Percentiles rank a stretch among this genome's conserved stretches.
Conservation (phyloP, 768 basidiomycete species). For the Bullera alba region DNA sequence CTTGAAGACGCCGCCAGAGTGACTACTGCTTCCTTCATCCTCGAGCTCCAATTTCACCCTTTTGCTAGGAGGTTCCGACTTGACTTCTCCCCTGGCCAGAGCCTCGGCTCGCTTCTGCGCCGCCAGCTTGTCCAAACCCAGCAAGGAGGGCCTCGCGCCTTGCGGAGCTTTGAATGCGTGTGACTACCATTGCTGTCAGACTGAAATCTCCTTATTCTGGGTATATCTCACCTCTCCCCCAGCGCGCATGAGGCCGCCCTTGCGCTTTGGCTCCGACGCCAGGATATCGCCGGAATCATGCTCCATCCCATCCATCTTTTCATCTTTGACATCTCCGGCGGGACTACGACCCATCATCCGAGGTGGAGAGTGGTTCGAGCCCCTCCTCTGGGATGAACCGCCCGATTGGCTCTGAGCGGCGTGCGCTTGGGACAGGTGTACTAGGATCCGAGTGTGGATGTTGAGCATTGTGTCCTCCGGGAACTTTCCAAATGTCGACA, state of each 20-base stretch:
- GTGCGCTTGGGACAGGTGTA: slow-evolving; percentile 55
- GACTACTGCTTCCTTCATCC: slow-evolving; percentile 42
- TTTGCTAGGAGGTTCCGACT: slow-evolving; percentile 49
- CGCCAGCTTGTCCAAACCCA: slow-evolving; percentile 83
- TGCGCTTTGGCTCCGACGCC: slow-evolving; percentile 67
- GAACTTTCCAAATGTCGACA: slow-evolving; percentile 78
- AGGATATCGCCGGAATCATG: slow-evolving; percentile 75
- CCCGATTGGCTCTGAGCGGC: not conserved
- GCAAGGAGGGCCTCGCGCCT: slow-evolving; percentile 63
- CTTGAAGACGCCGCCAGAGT: slow-evolving; percentile 70
- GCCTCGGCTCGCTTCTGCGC: slow-evolving; percentile 67
- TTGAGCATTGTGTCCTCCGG: slow-evolving; percentile 68
- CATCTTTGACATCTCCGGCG: slow-evolving; percentile 9
- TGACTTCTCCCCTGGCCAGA: slow-evolving; percentile 46
- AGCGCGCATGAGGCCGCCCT: slow-evolving; percentile 67
- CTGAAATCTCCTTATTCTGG: no score
- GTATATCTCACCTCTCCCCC: slow-evolving; percentile 48
- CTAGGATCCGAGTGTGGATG: slow-evolving; percentile 69
- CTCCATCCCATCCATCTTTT: slow-evolving; percentile 60
- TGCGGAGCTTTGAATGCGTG: slow-evolving; percentile 76
- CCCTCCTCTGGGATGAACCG: slow-evolving; percentile 16
- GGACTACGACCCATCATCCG: slow-evolving; percentile 29
- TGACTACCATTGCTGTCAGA: slow-evolving; percentile 49
- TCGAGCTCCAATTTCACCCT: slow-evolving; percentile 59
- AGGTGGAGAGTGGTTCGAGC: slow-evolving; percentile 31